Conservation (phyloP, 2,329 filamentous ascomycete species). For the Talaromyces sp. region DNA sequence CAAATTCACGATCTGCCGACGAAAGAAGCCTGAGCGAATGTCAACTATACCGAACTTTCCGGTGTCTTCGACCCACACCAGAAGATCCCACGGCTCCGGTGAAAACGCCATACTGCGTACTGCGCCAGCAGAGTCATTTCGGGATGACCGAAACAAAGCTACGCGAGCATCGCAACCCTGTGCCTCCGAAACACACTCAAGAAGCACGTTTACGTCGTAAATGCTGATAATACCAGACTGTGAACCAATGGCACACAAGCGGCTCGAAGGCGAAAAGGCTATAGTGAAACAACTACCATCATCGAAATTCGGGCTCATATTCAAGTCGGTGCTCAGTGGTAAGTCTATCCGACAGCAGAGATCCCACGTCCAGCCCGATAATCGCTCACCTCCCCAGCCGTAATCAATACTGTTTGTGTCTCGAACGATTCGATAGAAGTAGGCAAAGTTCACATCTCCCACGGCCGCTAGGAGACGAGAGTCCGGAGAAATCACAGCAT, state of each 20-base stretch:
- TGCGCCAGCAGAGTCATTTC: conserved; percentile 69
- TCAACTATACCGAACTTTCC: conserved; percentile 48
- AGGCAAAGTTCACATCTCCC: conserved; percentile 81
- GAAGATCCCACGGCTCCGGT: conserved; percentile 80
- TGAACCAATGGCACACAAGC: conserved; percentile 49
- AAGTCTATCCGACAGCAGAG: conserved; percentile 38
- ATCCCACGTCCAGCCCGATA: conserved; percentile 42
- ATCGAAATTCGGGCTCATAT: conserved; percentile 25
- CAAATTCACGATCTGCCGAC: conserved; percentile 43
- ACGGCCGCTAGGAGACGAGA: conserved; percentile 76
- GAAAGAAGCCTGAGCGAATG: conserved; percentile 44
- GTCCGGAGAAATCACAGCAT: conserved; percentile 88
- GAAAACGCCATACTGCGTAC: conserved; percentile 90
- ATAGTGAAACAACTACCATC: conserved; percentile 48
- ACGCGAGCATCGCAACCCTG: conserved; percentile 52
- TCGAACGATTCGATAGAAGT: conserved; percentile 63
- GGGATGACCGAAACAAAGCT: conserved; percentile 72
- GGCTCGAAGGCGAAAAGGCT: conserved; percentile 49
- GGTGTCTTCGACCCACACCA: conserved; percentile 91
- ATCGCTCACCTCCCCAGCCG: conserved; percentile 30
- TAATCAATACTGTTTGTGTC: conserved; percentile 26
- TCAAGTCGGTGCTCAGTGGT: conserved; percentile 33
- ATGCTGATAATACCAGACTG: conserved; percentile 48
- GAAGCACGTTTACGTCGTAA: conserved; percentile 39
- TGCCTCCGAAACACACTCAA: conserved; percentile 21